Evolutionary conservation across 345 rosid species (phyloP).

Genomic region (Syzygium oleosum): DNA sequence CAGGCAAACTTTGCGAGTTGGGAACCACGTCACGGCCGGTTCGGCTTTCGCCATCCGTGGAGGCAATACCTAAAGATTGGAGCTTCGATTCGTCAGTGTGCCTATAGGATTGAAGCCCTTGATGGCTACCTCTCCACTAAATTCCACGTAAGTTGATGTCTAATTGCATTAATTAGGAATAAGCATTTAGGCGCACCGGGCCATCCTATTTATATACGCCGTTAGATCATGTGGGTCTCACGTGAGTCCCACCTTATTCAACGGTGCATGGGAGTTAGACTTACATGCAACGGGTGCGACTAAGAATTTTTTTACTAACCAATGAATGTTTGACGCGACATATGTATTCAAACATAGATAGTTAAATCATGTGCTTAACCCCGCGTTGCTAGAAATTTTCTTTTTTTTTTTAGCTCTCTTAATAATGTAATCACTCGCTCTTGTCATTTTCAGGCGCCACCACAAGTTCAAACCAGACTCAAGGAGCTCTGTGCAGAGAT

Average conservation of each 20-base stretch:
- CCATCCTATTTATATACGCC: not conserved
- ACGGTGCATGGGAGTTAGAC: not conserved
- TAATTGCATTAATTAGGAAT: not conserved
- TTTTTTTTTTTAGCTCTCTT: not conserved
- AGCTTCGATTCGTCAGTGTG: slow-evolving; percentile 43
- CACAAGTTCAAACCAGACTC: slow-evolving; percentile 19
- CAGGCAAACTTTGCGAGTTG: slow-evolving; percentile 82
- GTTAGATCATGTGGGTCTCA: rapidly evolving
- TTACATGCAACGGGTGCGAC: rapidly evolving
- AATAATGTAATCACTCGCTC: not conserved
- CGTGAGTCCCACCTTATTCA: not conserved
- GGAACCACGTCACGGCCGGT: slow-evolving; percentile 80
- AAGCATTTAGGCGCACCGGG: not conserved
- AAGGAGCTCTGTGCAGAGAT: slow-evolving; percentile 33
- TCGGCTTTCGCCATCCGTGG: slow-evolving; percentile 75
- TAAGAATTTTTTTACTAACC: not conserved
- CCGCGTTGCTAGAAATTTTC: not conserved
- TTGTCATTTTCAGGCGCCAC: slow-evolving; percentile 28
- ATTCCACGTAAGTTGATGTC: slow-evolving; percentile 18
- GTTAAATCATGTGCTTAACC: not conserved
- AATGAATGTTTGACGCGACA: not conserved
- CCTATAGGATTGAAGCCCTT: slow-evolving; percentile 52
- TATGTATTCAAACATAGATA: not conserved
- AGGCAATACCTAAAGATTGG: slow-evolving; percentile 51
- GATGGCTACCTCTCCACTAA: slow-evolving; percentile 35